Conservation (phyloP, 2,329 filamentous ascomycete genomes). For the Colletotrichum sojae region DNA sequence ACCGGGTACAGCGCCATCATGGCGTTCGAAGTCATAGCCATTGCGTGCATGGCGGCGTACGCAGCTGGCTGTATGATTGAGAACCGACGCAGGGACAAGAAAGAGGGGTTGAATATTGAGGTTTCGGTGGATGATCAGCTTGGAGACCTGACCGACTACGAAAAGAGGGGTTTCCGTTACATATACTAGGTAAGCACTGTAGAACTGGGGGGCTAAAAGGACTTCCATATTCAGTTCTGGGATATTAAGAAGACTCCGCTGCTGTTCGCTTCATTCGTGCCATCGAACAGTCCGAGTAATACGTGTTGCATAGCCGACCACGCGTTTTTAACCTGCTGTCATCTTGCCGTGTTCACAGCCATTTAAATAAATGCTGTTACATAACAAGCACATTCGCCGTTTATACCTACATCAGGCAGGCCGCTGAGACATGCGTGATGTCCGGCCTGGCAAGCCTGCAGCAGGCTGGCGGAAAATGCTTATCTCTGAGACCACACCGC, state of each 20-base stretch:
- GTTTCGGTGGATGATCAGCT: neutral
- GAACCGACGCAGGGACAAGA: slow-evolving; percentile 25
- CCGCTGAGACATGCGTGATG: too few species aligned
- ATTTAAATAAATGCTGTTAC: too few species aligned
- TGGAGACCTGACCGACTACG: slow-evolving; percentile 8
- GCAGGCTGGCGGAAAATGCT: neutral
- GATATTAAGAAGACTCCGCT: too few species aligned
- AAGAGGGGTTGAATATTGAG: slow-evolving; percentile 17
- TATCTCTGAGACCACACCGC: neutral
- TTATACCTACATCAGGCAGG: too few species aligned
- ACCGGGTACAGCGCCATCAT: slow-evolving; percentile 74
- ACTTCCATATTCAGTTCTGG: neutral
- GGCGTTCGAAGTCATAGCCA: slow-evolving; percentile 52
- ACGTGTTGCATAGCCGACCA: too few species aligned
- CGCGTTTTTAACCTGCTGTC: too few species aligned
- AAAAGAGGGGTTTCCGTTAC: slow-evolving; percentile 11
- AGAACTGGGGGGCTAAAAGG: too few species aligned
- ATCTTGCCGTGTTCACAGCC: too few species aligned
- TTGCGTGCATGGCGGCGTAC: neutral
- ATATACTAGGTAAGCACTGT: neutral
- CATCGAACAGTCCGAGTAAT: too few species aligned
- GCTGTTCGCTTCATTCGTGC: too few species aligned
- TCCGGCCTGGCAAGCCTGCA: neutral
- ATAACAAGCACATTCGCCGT: too few species aligned
- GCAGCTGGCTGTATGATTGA: neutral